Base-by-base conservation (phyloP, 208 protist genomes). In the Trypanosomatidae sp. region DNA sequence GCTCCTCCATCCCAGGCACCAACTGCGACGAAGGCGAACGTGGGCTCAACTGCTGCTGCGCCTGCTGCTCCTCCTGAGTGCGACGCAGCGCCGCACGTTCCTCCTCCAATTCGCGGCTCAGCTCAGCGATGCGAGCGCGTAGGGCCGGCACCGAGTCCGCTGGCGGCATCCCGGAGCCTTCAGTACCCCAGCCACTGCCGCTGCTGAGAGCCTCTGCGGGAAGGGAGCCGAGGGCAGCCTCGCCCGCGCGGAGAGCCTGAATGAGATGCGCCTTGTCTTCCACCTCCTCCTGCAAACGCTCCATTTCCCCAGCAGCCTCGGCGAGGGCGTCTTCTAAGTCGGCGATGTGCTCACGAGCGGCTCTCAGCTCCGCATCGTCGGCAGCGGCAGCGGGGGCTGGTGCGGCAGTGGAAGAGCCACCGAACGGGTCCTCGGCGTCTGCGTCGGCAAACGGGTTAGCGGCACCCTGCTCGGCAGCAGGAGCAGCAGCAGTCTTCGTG, bases 1-100 rank as follows among this genome's bases (percentile, higher is more conserved):
- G 43, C 53, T 76, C 74, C 65, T 85, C 71, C 81, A 87, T 85
- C 22, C 69, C 72, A 7, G 73, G 73, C 66, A 78, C 55, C 70
- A 76, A n/a, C n/a, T n/a, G n/a, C 50, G 39, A 50, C 49, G n/a
- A 56, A 53, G 7, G 47, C 58, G 28, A 22, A 52, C 41, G 41
- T n/a, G n/a, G n/a, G n/a, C n/a, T 19, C 10, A 0, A 0, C 19
- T 39, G 30, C 8, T 56, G 66, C 44, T n/a, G 56, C n/a, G 30
- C 1, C 70, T 52, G 49, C 68, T 62, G n/a, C n/a, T n/a, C n/a
- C n/a, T n/a, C n/a, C n/a, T n/a, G n/a, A n/a, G n/a, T n/a, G n/a
- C n/a, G n/a, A n/a, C n/a, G n/a, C n/a, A n/a, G n/a, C n/a, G n/a
- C n/a, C n/a, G n/a, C n/a, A n/a, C n/a, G n/a, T n/a, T n/a, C n/a